A percentile compares a stretch with the other conserved stretches of the same genome.
Evolutionary conservation across 75 land plant genomes (phyloP).

Genomic region (Sequoiadendron giganteum): DNA sequence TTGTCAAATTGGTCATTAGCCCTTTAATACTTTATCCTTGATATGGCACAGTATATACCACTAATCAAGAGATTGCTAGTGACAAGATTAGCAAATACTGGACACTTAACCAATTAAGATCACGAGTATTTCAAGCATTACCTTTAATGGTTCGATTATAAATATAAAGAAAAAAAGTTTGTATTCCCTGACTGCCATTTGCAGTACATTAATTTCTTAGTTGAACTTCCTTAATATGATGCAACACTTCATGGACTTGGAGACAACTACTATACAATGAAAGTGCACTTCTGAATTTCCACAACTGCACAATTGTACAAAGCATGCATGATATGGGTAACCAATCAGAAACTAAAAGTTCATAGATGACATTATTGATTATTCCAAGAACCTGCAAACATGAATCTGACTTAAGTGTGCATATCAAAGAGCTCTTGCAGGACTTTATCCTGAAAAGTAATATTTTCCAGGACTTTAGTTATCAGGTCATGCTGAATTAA

Average conservation of each 20-base stretch:
- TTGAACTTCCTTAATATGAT: background rate
- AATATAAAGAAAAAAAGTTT: no score
- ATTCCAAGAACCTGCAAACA: no score
- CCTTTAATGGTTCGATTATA: no score
- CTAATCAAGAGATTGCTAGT: background rate
- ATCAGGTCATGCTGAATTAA: no score
- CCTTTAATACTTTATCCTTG: background rate
- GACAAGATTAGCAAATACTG: no score
- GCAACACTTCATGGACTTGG: background rate
- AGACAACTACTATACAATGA: background rate
- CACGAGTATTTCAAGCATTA: background rate
- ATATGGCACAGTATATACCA: background rate
- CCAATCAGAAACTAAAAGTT: background rate
- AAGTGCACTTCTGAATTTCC: background rate
- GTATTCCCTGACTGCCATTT: background rate
- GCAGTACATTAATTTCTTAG: background rate
- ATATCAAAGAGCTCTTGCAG: no score
- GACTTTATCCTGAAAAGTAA: no score
- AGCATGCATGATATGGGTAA: background rate
- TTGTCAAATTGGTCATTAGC: background rate
- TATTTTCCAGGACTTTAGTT: no score
- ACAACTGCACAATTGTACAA: constrained; percentile 1
- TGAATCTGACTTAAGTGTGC: no score
- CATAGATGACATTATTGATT: no score
- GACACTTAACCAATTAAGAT: background rate